Conservation (phyloP, 2,329 filamentous ascomycete genomes). For the Fusarium albosuccineum region DNA sequence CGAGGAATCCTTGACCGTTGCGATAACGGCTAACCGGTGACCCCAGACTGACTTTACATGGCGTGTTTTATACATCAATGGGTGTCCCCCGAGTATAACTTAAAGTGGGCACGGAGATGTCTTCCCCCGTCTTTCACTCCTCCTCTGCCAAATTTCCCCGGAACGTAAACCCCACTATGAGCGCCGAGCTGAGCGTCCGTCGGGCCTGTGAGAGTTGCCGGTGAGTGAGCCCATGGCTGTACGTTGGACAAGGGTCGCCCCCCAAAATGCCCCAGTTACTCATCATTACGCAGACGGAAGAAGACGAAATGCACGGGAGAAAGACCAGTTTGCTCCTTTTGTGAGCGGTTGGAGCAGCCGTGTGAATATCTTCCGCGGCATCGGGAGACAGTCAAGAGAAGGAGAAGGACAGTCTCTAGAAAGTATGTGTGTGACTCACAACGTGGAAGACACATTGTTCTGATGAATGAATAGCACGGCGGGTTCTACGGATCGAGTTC, state of each 20-base stretch:
- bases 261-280: not conserved
- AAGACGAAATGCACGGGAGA: slow-evolving; percentile 43
- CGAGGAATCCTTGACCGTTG: not conserved
- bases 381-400: slow-evolving; percentile 26
- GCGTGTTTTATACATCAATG: not conserved
- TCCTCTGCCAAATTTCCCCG: not conserved
- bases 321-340: slow-evolving; percentile 38
- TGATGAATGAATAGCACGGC: not conserved
- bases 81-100: not conserved
- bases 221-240: slow-evolving; percentile 15
- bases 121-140: not conserved
- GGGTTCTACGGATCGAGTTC: slow-evolving; percentile 6
- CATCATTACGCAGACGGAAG: slow-evolving; percentile 26
- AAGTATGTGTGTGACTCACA: slow-evolving; percentile 9
- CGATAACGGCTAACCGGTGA: not conserved
- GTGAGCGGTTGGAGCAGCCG: slow-evolving; percentile 32
- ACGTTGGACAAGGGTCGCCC: not conserved
- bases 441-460: not conserved
- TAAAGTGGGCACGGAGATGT: slow-evolving; percentile 30
- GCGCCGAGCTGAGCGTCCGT: slow-evolving; percentile 16
- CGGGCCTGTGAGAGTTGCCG: slow-evolving; percentile 35
- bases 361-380: slow-evolving; percentile 34
- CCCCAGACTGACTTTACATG: not conserved
- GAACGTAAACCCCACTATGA: not conserved
- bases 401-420: slow-evolving; percentile 18